phyloP scores from a whole-genome alignment of 2,329 filamentous ascomycete genomes.

The Xylaria sp. region DNA sequence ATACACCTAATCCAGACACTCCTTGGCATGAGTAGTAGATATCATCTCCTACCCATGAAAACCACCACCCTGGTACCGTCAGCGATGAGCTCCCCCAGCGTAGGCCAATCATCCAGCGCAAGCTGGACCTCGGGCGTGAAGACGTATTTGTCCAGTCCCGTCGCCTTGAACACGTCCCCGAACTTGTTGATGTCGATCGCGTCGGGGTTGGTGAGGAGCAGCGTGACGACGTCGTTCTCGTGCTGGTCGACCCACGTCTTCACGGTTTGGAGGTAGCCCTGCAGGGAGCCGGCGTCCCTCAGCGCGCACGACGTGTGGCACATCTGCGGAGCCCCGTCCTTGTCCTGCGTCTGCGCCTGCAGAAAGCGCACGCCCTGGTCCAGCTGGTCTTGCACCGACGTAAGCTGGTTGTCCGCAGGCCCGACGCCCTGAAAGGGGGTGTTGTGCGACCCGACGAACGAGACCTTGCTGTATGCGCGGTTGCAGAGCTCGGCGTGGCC shows the following conservation, averaged over 20 bases:
- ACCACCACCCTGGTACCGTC: slow-evolving; percentile 66
- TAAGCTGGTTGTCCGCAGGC: slow-evolving; percentile 61
- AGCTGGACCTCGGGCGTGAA: slow-evolving; percentile 53
- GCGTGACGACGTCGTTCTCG: slow-evolving; percentile 62
- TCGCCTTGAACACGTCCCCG: slow-evolving; percentile 54
- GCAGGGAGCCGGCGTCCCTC: slow-evolving; percentile 61
- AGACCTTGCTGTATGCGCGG: slow-evolving; percentile 61
- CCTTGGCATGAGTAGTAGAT: neutral
- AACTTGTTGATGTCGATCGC: slow-evolving; percentile 58
- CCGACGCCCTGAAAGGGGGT: slow-evolving; percentile 62
- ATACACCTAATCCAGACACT: neutral
- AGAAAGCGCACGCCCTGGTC: slow-evolving; percentile 65
- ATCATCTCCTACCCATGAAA: slow-evolving; percentile 66
- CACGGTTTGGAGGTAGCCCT: slow-evolving; percentile 57
- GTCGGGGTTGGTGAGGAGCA: slow-evolving; percentile 67
- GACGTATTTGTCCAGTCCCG: slow-evolving; percentile 59
- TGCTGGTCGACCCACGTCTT: slow-evolving; percentile 63
- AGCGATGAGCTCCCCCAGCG: slow-evolving; percentile 66
- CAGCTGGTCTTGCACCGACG: slow-evolving; percentile 60
- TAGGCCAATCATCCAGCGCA: slow-evolving; percentile 65
- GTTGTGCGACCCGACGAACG: slow-evolving; percentile 67
- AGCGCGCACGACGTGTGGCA: slow-evolving; percentile 67
- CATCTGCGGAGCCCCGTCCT: slow-evolving; percentile 55
- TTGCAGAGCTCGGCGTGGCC: slow-evolving; percentile 58
- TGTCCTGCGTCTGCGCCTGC: slow-evolving; percentile 64